Evolutionary conservation across 2,329 filamentous ascomycete genomes (phyloP).

Genomic region (Passalora sequoiae): DNA sequence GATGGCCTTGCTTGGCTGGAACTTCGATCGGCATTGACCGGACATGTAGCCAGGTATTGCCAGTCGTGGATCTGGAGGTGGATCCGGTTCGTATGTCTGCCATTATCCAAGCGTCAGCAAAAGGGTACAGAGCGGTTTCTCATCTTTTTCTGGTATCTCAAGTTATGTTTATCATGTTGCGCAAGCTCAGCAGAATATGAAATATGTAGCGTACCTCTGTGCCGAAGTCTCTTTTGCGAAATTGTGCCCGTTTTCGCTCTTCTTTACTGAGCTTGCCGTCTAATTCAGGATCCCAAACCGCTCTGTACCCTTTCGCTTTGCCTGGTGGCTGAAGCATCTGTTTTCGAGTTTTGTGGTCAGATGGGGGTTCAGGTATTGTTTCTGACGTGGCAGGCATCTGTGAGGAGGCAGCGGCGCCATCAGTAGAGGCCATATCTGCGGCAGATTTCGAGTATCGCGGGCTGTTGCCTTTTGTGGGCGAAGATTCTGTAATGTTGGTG

Average conservation of each 20-base stretch:
- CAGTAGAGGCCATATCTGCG: constrained; percentile 26
- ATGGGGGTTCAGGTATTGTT: constrained; percentile 31
- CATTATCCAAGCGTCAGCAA: constrained; percentile 36
- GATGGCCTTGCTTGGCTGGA: constrained; percentile 64
- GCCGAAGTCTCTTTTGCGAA: constrained; percentile 35
- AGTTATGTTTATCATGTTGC: constrained; percentile 33
- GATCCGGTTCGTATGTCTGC: constrained; percentile 61
- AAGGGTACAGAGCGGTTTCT: constrained; percentile 38
- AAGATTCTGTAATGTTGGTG: constrained; percentile 59
- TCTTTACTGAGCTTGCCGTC: constrained; percentile 55
- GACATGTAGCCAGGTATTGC: constrained; percentile 57
- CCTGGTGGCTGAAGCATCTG: constrained; percentile 49
- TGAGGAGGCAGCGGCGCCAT: constrained; percentile 21
- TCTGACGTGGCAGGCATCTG: constrained; percentile 24
- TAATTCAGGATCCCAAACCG: constrained; percentile 59
- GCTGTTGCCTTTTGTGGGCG: constrained; percentile 55
- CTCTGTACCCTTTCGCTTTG: constrained; percentile 54
- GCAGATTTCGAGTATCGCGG: constrained; percentile 37
- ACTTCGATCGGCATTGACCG: constrained; percentile 43
- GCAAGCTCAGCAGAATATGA: constrained; percentile 36
- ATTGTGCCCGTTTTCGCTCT: constrained; percentile 44
- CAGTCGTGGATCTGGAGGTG: constrained; percentile 77
- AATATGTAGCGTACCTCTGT: constrained; percentile 40
- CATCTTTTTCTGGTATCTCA: constrained; percentile 25
- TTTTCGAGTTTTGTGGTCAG: constrained; percentile 28